A percentile compares a stretch with the other conserved stretches of the same genome.
Conservation (phyloP, 1,284 basidiomycete genomes). For the Xerocomus minutiporus region DNA sequence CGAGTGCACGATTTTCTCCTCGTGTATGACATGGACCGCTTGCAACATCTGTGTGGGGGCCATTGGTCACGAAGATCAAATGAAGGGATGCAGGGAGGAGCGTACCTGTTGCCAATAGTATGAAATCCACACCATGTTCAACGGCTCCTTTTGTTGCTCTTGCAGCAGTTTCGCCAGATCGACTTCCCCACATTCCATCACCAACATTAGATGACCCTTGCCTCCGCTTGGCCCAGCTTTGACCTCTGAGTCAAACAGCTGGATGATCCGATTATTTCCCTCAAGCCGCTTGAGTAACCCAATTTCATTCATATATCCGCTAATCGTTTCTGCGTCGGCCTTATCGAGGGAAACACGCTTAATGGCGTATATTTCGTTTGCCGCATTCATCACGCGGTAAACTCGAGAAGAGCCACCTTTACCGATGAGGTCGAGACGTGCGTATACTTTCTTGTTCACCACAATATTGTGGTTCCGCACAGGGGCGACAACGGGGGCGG, state of each 20-base stretch:
- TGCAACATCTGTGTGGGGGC: conserved; percentile 73
- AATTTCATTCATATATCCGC: conserved; percentile 94
- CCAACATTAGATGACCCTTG: conserved; percentile 69
- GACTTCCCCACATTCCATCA: conserved; percentile 94
- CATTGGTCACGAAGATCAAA: conserved; percentile 2
- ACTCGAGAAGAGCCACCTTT: conserved; percentile 93
- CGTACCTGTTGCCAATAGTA: conserved; percentile 93
- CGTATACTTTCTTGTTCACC: conserved; percentile 74
- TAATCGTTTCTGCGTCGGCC: conserved; percentile 80
- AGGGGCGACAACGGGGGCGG: conserved; percentile 20
- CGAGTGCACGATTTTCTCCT: conserved; percentile 95
- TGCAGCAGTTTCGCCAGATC: conserved; percentile 79
- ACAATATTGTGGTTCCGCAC: conserved; percentile 35
- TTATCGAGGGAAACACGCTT: conserved; percentile 86
- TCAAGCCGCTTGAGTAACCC: conserved; percentile 79
- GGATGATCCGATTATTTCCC: conserved; percentile 86
- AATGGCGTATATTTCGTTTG: conserved; percentile 79
- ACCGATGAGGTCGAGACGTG: conserved; percentile 81
- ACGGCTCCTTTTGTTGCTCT: conserved; percentile 74
- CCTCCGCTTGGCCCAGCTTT: conserved; percentile 57
- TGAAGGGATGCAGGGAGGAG: neutral
- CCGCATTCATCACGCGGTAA: conserved; percentile 76
- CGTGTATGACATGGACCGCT: conserved; percentile 92
- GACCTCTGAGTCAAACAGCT: conserved; percentile 82
- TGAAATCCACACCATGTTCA: conserved; percentile 89